phyloP scores from a whole-genome alignment of 2,329 filamentous ascomycete genomes.

The Ophiostoma pallidulum region DNA sequence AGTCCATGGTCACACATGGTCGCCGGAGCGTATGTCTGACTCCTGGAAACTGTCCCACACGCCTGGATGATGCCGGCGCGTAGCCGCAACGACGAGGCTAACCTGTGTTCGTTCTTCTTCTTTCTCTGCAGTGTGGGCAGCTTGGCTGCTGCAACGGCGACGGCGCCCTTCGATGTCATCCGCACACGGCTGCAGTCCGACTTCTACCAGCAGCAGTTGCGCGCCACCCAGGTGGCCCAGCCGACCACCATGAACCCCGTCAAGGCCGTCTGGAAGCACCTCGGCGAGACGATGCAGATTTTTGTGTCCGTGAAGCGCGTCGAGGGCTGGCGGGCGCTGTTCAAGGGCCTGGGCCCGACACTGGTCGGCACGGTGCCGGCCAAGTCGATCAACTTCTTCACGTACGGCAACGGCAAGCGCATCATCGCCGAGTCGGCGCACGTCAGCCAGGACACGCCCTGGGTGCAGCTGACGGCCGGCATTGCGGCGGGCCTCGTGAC shows the following conservation, averaged over 20 bases:
- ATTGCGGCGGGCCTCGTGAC: slow-evolving; percentile 74
- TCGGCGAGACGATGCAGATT: slow-evolving; percentile 79
- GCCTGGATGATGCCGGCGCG: too few relatives aligned
- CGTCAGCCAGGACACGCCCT: slow-evolving; percentile 53
- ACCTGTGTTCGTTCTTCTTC: neutral
- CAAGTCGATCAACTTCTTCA: slow-evolving; percentile 85
- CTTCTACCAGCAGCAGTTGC: slow-evolving; percentile 81
- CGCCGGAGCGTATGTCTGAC: slow-evolving; percentile 77
- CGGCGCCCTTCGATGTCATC: slow-evolving; percentile 84
- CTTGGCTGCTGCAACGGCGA: slow-evolving; percentile 87
- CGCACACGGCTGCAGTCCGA: slow-evolving; percentile 91
- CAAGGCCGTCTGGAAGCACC: slow-evolving; percentile 61
- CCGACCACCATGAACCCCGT: slow-evolving; percentile 42
- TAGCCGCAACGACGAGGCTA: too few relatives aligned
- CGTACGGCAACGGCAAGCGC: slow-evolving; percentile 85
- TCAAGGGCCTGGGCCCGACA: slow-evolving; percentile 89
- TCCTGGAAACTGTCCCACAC: too few relatives aligned
- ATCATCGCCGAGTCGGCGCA: slow-evolving; percentile 69
- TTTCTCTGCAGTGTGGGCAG: slow-evolving; percentile 58
- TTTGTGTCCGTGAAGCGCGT: slow-evolving; percentile 67
- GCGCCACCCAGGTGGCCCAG: slow-evolving; percentile 55
- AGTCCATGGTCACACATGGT: slow-evolving; percentile 91
- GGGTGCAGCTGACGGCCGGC: slow-evolving; percentile 70
- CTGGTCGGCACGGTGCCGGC: slow-evolving; percentile 83
- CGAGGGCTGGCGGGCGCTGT: slow-evolving; percentile 80